phyloP scores from a whole-genome alignment of 176 grass and related monocot species.

The Guadua angustifolia region DNA sequence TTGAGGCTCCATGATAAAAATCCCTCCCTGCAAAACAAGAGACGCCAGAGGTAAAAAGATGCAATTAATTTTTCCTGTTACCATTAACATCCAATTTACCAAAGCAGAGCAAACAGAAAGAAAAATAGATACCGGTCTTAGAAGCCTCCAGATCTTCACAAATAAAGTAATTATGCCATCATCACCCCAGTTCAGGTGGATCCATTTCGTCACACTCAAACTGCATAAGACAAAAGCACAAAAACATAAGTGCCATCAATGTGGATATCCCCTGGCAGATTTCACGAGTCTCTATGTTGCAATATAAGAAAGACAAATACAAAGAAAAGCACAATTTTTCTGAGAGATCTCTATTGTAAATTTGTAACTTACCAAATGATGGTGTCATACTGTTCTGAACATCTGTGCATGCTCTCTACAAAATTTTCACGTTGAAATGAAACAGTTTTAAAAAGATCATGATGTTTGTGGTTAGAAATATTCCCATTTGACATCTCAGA shows the following conservation, averaged over 20 bases:
- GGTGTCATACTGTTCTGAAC: constrained; percentile 82
- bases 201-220: constrained; percentile 99
- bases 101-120: constrained; percentile 26
- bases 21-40: constrained; percentile 69
- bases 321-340: constrained; percentile 24
- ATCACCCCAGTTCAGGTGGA: constrained; percentile 98
- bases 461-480: constrained; percentile 18
- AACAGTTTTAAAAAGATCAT: constrained; percentile 58
- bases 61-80: constrained; percentile 14
- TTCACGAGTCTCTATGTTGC: neutral
- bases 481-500: constrained; percentile 46
- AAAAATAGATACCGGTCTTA: constrained; percentile 68
- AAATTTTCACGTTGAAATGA: constrained; percentile 86
- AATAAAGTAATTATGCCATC: constrained; percentile 87
- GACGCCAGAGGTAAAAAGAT: neutral
- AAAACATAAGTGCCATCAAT: constrained; percentile 22
- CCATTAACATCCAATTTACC: neutral
- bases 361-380: constrained; percentile 81
- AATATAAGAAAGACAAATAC: neutral
- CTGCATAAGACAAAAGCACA: constrained; percentile 53
- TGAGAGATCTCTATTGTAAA: constrained; percentile 1
- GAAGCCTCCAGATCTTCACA: constrained; percentile 89
- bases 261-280: neutral
- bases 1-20: constrained; percentile 91
- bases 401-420: constrained; percentile 52